Base-by-base conservation (phyloP, 75 land plant species). In the Selaginella tamariscina region DNA sequence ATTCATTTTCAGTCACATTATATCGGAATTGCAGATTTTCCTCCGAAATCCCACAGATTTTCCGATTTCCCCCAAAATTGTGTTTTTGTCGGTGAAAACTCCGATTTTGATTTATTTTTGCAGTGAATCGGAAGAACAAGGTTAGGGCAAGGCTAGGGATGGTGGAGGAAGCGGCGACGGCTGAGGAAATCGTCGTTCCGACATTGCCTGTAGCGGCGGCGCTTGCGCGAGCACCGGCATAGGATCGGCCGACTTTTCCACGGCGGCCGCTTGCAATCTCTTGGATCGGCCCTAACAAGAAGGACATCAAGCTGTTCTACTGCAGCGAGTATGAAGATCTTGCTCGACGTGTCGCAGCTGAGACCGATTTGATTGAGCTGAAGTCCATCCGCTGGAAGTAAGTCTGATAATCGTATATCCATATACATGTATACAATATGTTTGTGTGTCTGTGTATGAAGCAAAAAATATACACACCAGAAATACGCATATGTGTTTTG, bases 381-480 rank as follows among this genome's bases (percentile, higher is more conserved):
- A 76, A 85, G 24, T 67, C 68, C 73, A 91, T 91, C 74, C 75
- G 44, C 24, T 91, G 96, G 96, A 80, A 81, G 96, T 88, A 65
- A 9, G 56, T 70, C 11, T 5, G 15, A 5, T 39, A 5, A 5
- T 39, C n/a, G n/a, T n/a, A n/a, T n/a, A n/a, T n/a, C n/a, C n/a
- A n/a, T n/a, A n/a, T n/a, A n/a, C n/a, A n/a, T n/a, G n/a, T n/a
- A n/a, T n/a, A n/a, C n/a, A n/a, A n/a, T n/a, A n/a, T n/a, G n/a
- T n/a, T n/a, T n/a, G n/a, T n/a, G n/a, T n/a, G n/a, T n/a, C n/a
- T n/a, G n/a, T n/a, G n/a, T n/a, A n/a, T n/a, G n/a, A n/a, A n/a
- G n/a, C n/a, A n/a, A n/a, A n/a, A n/a, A n/a, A n/a, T n/a, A n/a
- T n/a, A n/a, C n/a, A n/a, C n/a, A n/a, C n/a, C n/a, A n/a, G n/a